These are phyloP conservation scores for Salix arbutifolia DNA, from an alignment of 345 rosid species.

Conservation along the genomic window DNA sequence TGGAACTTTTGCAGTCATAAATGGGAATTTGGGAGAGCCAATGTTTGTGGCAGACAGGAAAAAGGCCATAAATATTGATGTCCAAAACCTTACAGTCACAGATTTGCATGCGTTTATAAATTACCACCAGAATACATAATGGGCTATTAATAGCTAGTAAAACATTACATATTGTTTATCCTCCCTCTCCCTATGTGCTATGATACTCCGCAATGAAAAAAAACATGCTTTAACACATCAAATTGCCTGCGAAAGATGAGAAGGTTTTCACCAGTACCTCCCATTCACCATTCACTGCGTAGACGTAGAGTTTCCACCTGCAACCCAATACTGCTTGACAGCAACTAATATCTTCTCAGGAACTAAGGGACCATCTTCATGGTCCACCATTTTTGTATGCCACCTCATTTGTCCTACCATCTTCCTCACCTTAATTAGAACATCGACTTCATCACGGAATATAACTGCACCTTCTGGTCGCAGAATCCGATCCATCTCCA, in stretches of 20 bases:
- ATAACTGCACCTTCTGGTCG: slow-evolving; percentile 98
- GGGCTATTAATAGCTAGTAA: not conserved
- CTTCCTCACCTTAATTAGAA: slow-evolving; percentile 72
- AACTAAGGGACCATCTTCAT: slow-evolving; percentile 96
- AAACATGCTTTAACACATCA: not conserved
- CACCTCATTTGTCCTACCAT: slow-evolving; percentile 83
- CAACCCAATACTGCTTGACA: slow-evolving; percentile 96
- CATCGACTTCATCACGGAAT: slow-evolving; percentile 83
- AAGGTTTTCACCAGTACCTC: not conserved
- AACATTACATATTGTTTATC: not conserved
- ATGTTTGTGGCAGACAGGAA: not conserved
- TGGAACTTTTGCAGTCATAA: not conserved
- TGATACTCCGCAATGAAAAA: not conserved
- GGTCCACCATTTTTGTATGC: slow-evolving; percentile 94
- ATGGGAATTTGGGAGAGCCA: not conserved
- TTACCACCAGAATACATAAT: not conserved
- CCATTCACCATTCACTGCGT: not conserved
- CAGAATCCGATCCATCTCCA: slow-evolving; percentile 95
- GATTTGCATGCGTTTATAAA: not conserved
- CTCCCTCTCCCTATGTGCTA: not conserved
- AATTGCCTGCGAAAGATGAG: not conserved
- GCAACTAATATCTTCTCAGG: slow-evolving; percentile 86
- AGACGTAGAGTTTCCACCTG: slow-evolving; percentile 64
- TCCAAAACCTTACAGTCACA: not conserved
- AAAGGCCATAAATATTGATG: not conserved